Conservation (phyloP, 805 yeast species). For the Sugiyamaella qingdaonensis region DNA sequence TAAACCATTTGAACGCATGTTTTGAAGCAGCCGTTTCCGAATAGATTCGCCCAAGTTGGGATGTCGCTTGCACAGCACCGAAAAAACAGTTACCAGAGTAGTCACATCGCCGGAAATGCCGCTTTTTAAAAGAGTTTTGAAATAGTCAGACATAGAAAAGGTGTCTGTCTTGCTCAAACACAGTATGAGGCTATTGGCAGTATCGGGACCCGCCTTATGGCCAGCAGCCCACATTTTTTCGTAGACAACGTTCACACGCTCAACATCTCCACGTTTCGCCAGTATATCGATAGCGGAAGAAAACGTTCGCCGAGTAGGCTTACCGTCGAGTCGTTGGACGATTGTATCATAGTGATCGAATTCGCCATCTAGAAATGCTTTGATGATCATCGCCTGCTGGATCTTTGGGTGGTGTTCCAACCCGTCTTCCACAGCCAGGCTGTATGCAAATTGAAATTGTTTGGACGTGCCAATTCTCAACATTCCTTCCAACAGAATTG, state of each 20-base stretch:
- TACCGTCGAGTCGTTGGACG: background rate
- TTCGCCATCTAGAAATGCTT: conserved; percentile 10
- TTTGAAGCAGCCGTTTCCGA: background rate
- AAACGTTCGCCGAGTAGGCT: background rate
- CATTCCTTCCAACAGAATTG: conserved; percentile 12
- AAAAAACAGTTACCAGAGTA: background rate
- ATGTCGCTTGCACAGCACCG: background rate
- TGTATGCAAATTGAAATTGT: conserved; percentile 3
- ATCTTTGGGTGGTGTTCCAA: conserved; percentile 7
- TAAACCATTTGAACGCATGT: background rate
- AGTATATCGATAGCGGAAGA: background rate
- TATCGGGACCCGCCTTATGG: conserved; percentile 3
- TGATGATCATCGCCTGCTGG: conserved; percentile 7
- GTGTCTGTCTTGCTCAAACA: background rate
- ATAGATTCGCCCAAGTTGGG: background rate
- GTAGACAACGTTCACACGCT: background rate
- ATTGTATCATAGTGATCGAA: background rate
- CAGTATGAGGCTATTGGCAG: background rate
- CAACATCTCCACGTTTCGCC: background rate
- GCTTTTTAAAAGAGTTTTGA: background rate
- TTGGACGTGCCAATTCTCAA: background rate
- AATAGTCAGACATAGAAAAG: background rate
- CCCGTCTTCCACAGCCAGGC: conserved; percentile 7
- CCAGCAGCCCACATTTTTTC: conserved; percentile 1
- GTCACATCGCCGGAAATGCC: background rate